Conservation (phyloP, 2,329 filamentous ascomycete species). For the Chrysoporthe cubensis region DNA sequence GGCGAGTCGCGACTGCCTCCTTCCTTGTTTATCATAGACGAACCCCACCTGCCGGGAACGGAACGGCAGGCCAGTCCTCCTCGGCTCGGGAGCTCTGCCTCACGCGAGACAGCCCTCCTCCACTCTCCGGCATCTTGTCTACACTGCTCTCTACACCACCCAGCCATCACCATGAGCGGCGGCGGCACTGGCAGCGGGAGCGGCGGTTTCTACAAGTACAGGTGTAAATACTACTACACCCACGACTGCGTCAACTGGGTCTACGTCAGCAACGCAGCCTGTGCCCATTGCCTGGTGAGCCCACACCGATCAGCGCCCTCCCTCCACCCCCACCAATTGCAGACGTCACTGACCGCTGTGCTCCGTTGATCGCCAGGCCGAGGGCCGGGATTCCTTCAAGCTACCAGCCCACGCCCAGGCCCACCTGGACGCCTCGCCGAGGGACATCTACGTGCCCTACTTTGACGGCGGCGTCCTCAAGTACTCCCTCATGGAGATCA, state of each 20-base stretch:
- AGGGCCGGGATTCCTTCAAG: conserved; percentile 51
- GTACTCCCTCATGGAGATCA: conserved; percentile 53
- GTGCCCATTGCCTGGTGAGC: conserved; percentile 51
- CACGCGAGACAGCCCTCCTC: neutral
- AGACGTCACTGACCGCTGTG: neutral
- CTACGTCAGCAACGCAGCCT: conserved; percentile 51
- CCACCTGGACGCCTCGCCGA: conserved; percentile 36
- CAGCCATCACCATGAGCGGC: conserved; percentile 35
- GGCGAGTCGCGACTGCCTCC: neutral
- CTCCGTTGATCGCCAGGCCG: conserved; percentile 42
- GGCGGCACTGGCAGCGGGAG: conserved; percentile 46
- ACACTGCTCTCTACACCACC: neutral
- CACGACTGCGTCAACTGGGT: conserved; percentile 55
- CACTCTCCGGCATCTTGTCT: neutral
- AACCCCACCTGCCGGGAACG: neutral
- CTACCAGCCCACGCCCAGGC: conserved; percentile 34
- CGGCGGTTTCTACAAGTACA: conserved; percentile 53
- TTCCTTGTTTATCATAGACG: neutral
- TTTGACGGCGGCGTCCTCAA: conserved; percentile 50
- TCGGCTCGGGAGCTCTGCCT: neutral
- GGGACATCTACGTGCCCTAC: conserved; percentile 51
- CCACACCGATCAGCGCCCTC: neutral
- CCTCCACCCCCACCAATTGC: neutral
- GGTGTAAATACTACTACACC: conserved; percentile 55
- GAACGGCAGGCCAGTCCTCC: neutral